Evolutionary conservation across 352 stramenopile genomes (phyloP), one percentile per base, ranked within the genome.

Genomic region (Achlya hypogyna): DNA sequence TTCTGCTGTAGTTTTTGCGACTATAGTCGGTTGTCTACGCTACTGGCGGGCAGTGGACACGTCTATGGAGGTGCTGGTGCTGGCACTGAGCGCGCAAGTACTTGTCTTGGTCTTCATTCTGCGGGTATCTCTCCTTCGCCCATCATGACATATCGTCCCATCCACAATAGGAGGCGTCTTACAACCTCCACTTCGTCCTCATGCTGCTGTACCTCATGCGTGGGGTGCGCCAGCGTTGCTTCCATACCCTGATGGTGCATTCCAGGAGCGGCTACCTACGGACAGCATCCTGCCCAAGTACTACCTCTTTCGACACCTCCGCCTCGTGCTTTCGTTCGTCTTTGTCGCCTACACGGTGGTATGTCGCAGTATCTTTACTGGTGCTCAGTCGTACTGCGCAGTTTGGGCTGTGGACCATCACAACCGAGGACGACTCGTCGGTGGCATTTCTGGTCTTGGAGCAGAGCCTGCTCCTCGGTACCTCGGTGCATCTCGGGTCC

Each of bases 121-220:
- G 27, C 58, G 18, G 2, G 35, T 65, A 63, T 29, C 20, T 56
- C 2, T 49, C 8, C 5, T 29, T 28, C 16, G 14, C 25, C 49
- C 25, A 22, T 20, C 23, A 28, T 28, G 12, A 18, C 56, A 64
- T 38, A 27, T 14, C 40, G 6, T 6, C 34, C 3, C 25, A 9
- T 18, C 40, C 22, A 27, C 10, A 47, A 22, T 53, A 65, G 58
- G 22, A 23, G 2, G 32, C 29, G 18, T 53, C 58, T 27, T 23
- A 51, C 28, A 65, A 65, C n/a, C 9, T 65, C 5, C 40, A 65
- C 20, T 65, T 65, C 22, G 5, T 42, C 1, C 22, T 65, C 23
- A 38, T 65, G 23, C 12, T 64, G 12, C 18, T 65, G 6, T 27
- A 43, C 27, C 20, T 65, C 6, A n/a, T 65, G 34, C 32, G 58